Evolutionary conservation across 352 stramenopile genomes (phyloP), one percentile per base, ranked within the genome.

Genomic region (Blastocystis sp.): DNA sequence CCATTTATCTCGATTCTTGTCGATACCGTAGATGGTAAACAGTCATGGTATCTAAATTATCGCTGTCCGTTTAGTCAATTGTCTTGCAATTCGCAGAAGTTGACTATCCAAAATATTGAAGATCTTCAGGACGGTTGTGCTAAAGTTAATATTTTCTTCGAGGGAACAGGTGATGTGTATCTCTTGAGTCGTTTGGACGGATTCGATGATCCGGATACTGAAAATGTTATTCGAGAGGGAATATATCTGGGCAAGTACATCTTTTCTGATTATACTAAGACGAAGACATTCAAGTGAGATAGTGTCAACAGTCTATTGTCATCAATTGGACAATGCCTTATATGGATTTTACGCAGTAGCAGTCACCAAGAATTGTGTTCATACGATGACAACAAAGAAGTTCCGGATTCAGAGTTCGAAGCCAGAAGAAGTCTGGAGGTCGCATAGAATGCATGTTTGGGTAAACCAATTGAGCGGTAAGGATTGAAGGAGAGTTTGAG

Each of bases 101-200:
- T 83, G 0, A 39, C 32, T 3, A 66, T 83, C n/a, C 12, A 11
- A 1, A 19, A 39, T 0, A 1, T 83, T 1, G 32, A 32, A 35
- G 71, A 83, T 42, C 11, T 83, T 14, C 2, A 46, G n/a, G 71
- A 83, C 51, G 54, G 51, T 14, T 83, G 71, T 43, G n/a, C 14
- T 21, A 35, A 46, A 24, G 12, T 83, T 2, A 56, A 29, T 2
- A 9, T 83, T 12, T 51, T 19, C 0, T 51, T 52, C 0, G 9
- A 63, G 0, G 71, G 71, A 27, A 43, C 29, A 2, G 71, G 71
- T 29, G 71, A 83, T 51, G 3, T 83, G 24, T 83, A 66, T 43
- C 21, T 66, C 29, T 43, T 83, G 4, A 56, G 49, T 27, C 42
- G 24, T 6, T 35, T 37, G 27, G 19, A 21, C 0, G 24, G 11